These are phyloP conservation scores for Taiozyma sp. DNA, from an alignment of 1,139 yeast genomes.

Conservation along the genomic window DNA sequence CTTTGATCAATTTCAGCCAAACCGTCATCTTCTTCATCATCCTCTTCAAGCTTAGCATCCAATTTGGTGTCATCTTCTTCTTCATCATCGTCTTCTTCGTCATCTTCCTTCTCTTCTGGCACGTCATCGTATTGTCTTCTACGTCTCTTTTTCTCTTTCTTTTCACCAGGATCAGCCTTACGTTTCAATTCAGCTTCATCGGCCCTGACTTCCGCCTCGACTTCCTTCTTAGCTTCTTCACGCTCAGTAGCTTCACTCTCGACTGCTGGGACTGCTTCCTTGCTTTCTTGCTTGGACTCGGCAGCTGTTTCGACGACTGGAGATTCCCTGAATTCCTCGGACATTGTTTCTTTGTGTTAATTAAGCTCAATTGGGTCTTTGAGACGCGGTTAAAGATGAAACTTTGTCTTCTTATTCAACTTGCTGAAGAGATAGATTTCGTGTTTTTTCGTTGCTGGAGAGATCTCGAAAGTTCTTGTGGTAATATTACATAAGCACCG, in stretches of 20 bases:
- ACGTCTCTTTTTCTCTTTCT: slow-evolving; percentile 37
- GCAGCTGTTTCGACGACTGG: background rate
- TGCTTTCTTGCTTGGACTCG: slow-evolving; percentile 10
- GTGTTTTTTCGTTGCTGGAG: background rate
- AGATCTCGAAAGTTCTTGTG: background rate
- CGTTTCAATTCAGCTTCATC: slow-evolving; percentile 31
- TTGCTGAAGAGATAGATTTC: background rate
- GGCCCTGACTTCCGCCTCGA: slow-evolving; percentile 40
- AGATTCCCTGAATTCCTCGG: slow-evolving; percentile 15
- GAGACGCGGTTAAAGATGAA: background rate
- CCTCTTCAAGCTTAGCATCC: slow-evolving; percentile 37
- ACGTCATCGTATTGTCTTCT: slow-evolving; percentile 40
- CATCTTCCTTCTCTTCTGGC: slow-evolving; percentile 39
- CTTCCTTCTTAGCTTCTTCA: slow-evolving; percentile 19
- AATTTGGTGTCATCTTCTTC: slow-evolving; percentile 55
- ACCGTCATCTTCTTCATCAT: slow-evolving; percentile 64
- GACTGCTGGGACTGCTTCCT: background rate
- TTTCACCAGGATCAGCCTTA: slow-evolving; percentile 33
- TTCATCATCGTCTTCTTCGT: slow-evolving; percentile 51
- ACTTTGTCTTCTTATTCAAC: background rate
- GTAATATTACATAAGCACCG: background rate
- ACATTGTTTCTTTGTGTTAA: slow-evolving; percentile 3
- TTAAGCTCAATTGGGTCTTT: background rate
- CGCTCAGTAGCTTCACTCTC: slow-evolving; percentile 11
- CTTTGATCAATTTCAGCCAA: slow-evolving; percentile 78